Conservation (phyloP, 2,329 filamentous ascomycete species). For the Ophiobolus disseminans region DNA sequence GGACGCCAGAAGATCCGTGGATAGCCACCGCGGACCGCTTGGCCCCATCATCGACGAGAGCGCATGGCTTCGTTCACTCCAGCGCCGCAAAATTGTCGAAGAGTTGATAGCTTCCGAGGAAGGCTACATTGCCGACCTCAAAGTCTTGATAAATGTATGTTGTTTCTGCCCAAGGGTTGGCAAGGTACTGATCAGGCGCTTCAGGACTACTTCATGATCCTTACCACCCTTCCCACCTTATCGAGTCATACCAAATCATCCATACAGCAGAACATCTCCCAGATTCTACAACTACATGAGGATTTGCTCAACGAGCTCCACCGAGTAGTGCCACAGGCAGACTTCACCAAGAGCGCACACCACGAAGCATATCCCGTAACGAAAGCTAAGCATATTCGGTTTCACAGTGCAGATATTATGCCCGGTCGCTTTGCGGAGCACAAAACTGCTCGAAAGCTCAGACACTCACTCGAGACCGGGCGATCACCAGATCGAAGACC, state of each 20-base stretch:
- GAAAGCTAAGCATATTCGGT: constrained; percentile 54
- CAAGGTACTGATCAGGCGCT: constrained; percentile 8
- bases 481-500: constrained; percentile 49
- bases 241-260: constrained; percentile 70
- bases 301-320: constrained; percentile 79
- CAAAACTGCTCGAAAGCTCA: constrained; percentile 43
- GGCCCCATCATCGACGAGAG: constrained; percentile 67
- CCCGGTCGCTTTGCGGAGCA: constrained; percentile 47
- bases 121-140: constrained; percentile 85
- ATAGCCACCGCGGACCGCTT: constrained; percentile 58
- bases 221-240: constrained; percentile 73
- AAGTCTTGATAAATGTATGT: constrained; percentile 82
- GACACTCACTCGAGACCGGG: constrained; percentile 57
- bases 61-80: constrained; percentile 73
- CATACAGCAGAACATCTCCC: constrained; percentile 79
- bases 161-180: background rate
- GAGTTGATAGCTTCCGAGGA: constrained; percentile 88
- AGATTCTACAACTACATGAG: constrained; percentile 84
- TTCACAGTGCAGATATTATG: constrained; percentile 57
- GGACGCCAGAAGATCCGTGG: constrained; percentile 67
- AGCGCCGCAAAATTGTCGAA: constrained; percentile 80
- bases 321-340: constrained; percentile 70
- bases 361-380: constrained; percentile 42
- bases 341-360: constrained; percentile 49
- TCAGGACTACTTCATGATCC: constrained; percentile 60